Percentiles rank a stretch among this genome's conserved stretches.
phyloP scores from a whole-genome alignment of 352 stramenopile species.

The Globisporangium barbulae region DNA sequence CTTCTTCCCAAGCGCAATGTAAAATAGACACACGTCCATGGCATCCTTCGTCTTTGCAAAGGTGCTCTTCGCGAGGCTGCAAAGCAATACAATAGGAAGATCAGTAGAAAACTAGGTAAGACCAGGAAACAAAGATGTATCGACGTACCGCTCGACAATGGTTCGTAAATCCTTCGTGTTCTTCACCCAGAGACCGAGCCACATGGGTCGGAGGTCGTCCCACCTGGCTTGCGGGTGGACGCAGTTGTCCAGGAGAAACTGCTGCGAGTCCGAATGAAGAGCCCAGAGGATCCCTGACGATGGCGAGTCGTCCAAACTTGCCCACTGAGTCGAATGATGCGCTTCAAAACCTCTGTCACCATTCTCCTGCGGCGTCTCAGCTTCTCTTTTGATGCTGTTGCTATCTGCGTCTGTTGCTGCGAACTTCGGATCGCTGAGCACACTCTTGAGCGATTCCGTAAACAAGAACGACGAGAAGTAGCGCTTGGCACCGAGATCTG shows the following conservation, averaged over 20 bases:
- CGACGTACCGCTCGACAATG: conserved; percentile 57
- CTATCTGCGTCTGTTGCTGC: conserved; percentile 19
- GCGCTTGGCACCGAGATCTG: conserved; percentile 71
- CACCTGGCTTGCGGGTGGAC: conserved; percentile 57
- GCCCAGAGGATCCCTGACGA: conserved; percentile 78
- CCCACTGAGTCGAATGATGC: not conserved
- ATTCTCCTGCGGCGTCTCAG: conserved; percentile 8
- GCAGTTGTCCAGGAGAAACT: conserved; percentile 71
- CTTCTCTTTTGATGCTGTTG: conserved; percentile 12
- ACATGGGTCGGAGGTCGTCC: conserved; percentile 61
- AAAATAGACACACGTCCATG: conserved; percentile 73
- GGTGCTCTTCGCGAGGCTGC: conserved; percentile 62
- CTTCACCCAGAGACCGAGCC: conserved; percentile 79
- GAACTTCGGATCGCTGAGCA: conserved; percentile 24
- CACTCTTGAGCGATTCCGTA: conserved; percentile 45
- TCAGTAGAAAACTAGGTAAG: not conserved
- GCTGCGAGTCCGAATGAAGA: conserved; percentile 79
- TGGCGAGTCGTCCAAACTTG: conserved; percentile 45
- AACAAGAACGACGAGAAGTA: conserved; percentile 76
- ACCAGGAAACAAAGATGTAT: not conserved
- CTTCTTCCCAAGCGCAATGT: conserved; percentile 76
- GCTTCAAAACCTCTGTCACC: not conserved
- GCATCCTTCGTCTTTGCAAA: conserved; percentile 67
- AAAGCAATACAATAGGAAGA: not conserved
- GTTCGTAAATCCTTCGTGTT: conserved; percentile 63